Conservation (phyloP, 257 asterid species). For the Euphrasia confusa region DNA sequence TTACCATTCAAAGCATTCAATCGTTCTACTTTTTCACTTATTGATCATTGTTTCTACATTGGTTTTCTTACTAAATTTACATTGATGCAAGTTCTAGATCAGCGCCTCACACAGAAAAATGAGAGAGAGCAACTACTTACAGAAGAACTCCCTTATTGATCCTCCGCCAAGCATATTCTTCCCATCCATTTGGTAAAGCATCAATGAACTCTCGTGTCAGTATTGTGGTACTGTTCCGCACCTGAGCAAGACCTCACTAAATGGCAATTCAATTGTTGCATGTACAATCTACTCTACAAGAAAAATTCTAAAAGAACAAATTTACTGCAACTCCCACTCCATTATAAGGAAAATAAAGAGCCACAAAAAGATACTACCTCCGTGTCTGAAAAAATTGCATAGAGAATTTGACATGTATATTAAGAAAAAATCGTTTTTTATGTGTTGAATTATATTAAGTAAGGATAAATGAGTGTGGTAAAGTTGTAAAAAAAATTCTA, state of each 20-base stretch:
- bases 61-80: neutral
- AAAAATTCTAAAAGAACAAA: neutral
- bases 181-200: conserved; percentile 96
- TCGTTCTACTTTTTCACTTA: no score
- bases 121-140: conserved; percentile 47
- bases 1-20: no score
- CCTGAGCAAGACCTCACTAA: conserved; percentile 88
- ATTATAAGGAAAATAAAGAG: conserved; percentile 1
- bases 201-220: conserved; percentile 90
- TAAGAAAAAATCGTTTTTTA: no score
- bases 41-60: neutral
- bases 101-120: neutral
- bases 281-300: conserved; percentile 23
- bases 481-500: no score
- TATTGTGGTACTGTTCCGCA: conserved; percentile 87
- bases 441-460: no score
- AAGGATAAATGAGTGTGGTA: no score
- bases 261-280: conserved; percentile 54
- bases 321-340: neutral
- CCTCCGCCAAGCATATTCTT: conserved; percentile 94
- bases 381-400: no score
- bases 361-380: neutral
- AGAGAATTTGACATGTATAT: no score
- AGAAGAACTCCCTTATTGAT: conserved; percentile 83
- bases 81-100: neutral